Evolutionary conservation across 1,284 basidiomycete genomes (phyloP), one percentile per base, ranked within the genome.

Genomic region (Schizopora paradoxa): DNA sequence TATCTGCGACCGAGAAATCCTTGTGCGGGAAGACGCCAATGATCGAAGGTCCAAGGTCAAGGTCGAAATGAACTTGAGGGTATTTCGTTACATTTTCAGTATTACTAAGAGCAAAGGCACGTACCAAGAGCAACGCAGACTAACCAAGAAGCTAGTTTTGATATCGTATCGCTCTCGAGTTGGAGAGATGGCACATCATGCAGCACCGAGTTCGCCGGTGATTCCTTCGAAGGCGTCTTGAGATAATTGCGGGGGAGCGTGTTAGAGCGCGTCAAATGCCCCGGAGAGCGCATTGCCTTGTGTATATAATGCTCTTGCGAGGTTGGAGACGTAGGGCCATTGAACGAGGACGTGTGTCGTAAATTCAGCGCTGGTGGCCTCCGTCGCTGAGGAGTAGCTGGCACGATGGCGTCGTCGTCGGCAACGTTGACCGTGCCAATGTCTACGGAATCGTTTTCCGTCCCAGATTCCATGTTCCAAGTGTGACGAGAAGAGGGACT

Each of bases 41-140:
- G 16, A 96, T 73, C 7, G 88, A 82, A 4, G 93, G 93, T 0
- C 92, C 93, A 35, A 86, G 69, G 54, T 94, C 90, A 37, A 92
- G 62, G 63, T 94, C 91, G 58, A 95, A 94, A 56, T 93, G 82
- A 47, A 93, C 90, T 79, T 68, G 51, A 41, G 4, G 16, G 21
- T 10, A 31, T 10, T 14, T 10, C 8, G 28, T 10, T 31, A 49
- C 49, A 41, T 39, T 40, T 52, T 54, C 49, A 49, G 42, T 14
- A 41, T 47, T 39, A 23, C 28, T 43, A 21, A 33, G 10, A 31
- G 26, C 31, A 14, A 39, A 26, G 4, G 48, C 45, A 61, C 68
- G 56, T 59, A 73, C 91, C 90, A 45, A 92, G 72, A 21, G 80
- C 84, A 43, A 93, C 73, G 16, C 83, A 78, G 53, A 87, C 63